Base-by-base conservation (phyloP, 2,329 filamentous ascomycete species). In the Colletotrichum truncatum region DNA sequence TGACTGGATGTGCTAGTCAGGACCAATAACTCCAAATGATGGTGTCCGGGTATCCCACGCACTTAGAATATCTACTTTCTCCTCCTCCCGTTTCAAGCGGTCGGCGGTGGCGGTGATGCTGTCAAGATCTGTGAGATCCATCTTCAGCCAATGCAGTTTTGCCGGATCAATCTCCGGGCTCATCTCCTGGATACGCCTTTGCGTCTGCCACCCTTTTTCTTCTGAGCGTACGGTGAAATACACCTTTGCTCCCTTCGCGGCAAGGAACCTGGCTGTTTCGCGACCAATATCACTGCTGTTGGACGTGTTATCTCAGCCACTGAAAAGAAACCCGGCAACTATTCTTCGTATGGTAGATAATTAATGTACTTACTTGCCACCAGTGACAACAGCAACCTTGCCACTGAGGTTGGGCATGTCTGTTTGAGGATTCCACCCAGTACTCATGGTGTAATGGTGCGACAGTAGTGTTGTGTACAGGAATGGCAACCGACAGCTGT, bases 371-470 rank as follows among this genome's bases (percentile, higher is more conserved):
- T 60, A 74, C 72, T 68, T 73, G 18, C 60, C 70, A 5, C 72
- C 72, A 1, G 72, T 74, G 4, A 73, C 69, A 1, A 74, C 48
- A 12, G 59, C 68, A 3, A 73, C 49, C 32, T 70, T 73, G 10
- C 70, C 72, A 2, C 28, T 34, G 0, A 73, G 46, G 28, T 67
- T 30, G 0, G 70, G 68, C 46, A 73, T 66, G 12, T 69, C 34
- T 1, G 2, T 25, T 1, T 58, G 16, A 4, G 58, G 41, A 34
- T 41, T 43, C 58, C 58, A 66, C 6, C 18, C 2, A 4, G 14
- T 14, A 2, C 16, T 9, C 46, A 60, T 60, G 4, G 1, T 10
- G 14, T 10, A 14, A 14, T 38, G 10, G 0, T 7, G n/a, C n/a
- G n/a, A n/a, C n/a, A n/a, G n/a, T n/a, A n/a, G n/a, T n/a, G n/a